These are phyloP conservation scores for Phytophthora kernoviae DNA, from an alignment of 352 stramenopile genomes.

Conservation along the genomic window DNA sequence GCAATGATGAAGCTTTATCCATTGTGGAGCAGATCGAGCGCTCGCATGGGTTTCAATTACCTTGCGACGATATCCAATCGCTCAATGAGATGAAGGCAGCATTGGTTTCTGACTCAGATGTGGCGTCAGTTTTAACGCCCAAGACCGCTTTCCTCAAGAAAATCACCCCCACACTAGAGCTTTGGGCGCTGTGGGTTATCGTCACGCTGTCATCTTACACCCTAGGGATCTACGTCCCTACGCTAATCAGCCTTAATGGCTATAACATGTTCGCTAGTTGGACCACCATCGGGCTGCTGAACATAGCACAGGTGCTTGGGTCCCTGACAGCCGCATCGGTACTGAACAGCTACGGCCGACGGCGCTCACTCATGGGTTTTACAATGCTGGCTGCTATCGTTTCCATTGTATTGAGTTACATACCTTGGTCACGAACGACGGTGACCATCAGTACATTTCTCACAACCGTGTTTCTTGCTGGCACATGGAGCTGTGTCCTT, in stretches of 20 bases:
- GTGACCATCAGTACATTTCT: slow-evolving; percentile 20
- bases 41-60: not conserved
- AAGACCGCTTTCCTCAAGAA: slow-evolving; percentile 8
- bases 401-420: slow-evolving; percentile 26
- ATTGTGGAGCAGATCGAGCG: slow-evolving; percentile 26
- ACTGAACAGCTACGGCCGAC: slow-evolving; percentile 18
- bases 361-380: slow-evolving; percentile 24
- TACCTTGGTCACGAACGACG: slow-evolving; percentile 22
- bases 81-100: not conserved
- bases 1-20: slow-evolving; percentile 27
- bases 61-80: not conserved
- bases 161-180: not conserved
- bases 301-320: slow-evolving; percentile 31
- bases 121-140: slow-evolving; percentile 5
- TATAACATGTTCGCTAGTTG: slow-evolving; percentile 42
- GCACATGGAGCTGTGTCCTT: slow-evolving; percentile 13
- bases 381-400: slow-evolving; percentile 7
- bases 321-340: slow-evolving; percentile 21
- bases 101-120: slow-evolving; percentile 4
- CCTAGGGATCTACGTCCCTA: slow-evolving; percentile 32
- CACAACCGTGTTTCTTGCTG: slow-evolving; percentile 24
- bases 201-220: slow-evolving; percentile 25
- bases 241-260: slow-evolving; percentile 34
- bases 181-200: slow-evolving; percentile 28
- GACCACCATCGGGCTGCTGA: slow-evolving; percentile 19